Evolutionary conservation across 1,284 basidiomycete species (phyloP).

Genomic region (Xanthoconium separans): DNA sequence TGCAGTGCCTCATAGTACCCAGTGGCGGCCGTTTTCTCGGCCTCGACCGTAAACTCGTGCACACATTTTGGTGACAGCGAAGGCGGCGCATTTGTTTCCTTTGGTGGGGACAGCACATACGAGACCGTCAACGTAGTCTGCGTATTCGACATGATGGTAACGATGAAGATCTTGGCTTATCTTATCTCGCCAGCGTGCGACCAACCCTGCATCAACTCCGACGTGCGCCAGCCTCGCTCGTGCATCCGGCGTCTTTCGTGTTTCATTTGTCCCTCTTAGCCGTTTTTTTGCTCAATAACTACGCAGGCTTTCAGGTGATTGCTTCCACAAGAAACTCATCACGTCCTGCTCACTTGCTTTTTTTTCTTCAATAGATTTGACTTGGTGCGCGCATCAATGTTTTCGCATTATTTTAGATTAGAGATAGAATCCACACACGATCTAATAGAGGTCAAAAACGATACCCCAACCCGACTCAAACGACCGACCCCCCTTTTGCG

Average conservation of each 20-base stretch:
- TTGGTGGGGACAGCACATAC: conserved; percentile 52
- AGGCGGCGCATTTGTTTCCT: conserved; percentile 15
- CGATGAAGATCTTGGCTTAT: conserved; percentile 13
- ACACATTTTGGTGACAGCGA: conserved; percentile 16
- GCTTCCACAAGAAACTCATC: conserved; percentile 5
- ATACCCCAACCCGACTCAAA: conserved; percentile 10
- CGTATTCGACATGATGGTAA: conserved; percentile 31
- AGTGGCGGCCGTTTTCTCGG: not conserved
- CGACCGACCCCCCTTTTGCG: conserved; percentile 20
- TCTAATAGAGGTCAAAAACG: conserved; percentile 8
- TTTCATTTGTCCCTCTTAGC: too few relatives aligned
- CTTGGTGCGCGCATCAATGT: not conserved
- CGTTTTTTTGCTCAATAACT: conserved; percentile 33
- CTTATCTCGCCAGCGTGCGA: conserved; percentile 19
- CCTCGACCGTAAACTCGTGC: conserved; percentile 34
- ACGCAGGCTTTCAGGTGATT: conserved; percentile 22
- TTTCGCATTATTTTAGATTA: conserved; percentile 10
- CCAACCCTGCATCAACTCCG: conserved; percentile 12
- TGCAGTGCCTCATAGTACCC: conserved; percentile 55
- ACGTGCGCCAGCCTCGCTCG: not conserved
- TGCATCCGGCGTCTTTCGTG: too few relatives aligned
- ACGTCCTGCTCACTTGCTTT: not conserved
- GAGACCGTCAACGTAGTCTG: conserved; percentile 40
- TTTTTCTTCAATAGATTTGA: conserved; percentile 5
- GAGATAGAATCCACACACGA: conserved; percentile 27